Evolutionary conservation across 768 basidiomycete species (phyloP).

Genomic region (Lepiota venenata): DNA sequence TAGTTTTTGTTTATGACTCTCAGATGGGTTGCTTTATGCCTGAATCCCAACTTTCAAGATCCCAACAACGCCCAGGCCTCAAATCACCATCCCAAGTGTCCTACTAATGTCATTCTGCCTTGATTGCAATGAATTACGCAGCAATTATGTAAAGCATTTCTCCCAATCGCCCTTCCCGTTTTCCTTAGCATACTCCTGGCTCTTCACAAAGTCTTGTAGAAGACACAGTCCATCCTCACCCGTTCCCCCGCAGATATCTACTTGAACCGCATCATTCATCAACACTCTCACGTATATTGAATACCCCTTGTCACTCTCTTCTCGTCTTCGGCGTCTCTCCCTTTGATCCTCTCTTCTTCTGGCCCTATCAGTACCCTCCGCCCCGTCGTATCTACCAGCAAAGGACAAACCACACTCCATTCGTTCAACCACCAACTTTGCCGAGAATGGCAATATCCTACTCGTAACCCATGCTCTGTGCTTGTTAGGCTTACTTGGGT

Average conservation of each 20-base stretch:
- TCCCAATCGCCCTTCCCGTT: conserved; percentile 73
- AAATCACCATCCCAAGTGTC: too few species aligned
- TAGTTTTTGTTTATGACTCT: too few species aligned
- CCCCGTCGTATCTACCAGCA: too few species aligned
- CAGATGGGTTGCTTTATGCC: too few species aligned
- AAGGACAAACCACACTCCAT: conserved; percentile 36
- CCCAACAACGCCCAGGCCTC: too few species aligned
- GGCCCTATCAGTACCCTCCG: too few species aligned
- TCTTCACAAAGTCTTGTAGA: conserved; percentile 61
- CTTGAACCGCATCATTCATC: conserved; percentile 71
- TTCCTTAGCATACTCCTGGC: conserved; percentile 63
- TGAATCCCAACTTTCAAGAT: too few species aligned
- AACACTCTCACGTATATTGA: conserved; percentile 61
- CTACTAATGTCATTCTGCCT: too few species aligned
- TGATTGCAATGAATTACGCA: conserved; percentile 1
- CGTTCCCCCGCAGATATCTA: conserved; percentile 53
- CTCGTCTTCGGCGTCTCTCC: not conserved
- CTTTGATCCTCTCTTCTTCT: not conserved
- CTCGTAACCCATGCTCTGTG: conserved; percentile 50
- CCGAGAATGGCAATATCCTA: conserved; percentile 70
- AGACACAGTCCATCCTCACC: conserved; percentile 49
- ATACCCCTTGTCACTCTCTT: conserved; percentile 6
- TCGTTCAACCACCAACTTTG: conserved; percentile 70
- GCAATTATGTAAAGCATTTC: conserved; percentile 40
- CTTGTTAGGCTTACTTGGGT: conserved; percentile 29